phyloP scores from a whole-genome alignment of 441 rosid genomes.

The Omphalea diandra region DNA sequence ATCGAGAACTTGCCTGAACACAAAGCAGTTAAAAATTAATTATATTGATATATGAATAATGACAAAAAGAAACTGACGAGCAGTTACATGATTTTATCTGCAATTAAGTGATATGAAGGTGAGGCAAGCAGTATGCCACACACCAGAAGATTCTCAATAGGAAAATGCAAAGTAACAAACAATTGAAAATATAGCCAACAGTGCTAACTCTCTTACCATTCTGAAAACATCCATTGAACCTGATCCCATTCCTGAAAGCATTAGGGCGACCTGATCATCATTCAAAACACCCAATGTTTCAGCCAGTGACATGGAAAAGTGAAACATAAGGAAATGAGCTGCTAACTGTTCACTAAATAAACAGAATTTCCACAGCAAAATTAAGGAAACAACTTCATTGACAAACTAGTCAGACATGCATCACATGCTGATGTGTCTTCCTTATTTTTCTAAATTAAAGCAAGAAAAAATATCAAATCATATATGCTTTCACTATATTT shows the following conservation, averaged over 20 bases:
- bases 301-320: slow-evolving; percentile 6
- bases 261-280: slow-evolving; percentile 76
- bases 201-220: slow-evolving; percentile 48
- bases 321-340: background rate
- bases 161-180: background rate
- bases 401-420: no score
- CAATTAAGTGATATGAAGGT: no score
- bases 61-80: background rate
- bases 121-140: no score
- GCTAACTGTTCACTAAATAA: background rate
- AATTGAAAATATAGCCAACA: background rate
- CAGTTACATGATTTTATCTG: background rate
- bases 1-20: slow-evolving; percentile 79
- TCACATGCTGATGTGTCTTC: background rate
- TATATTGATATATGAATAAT: background rate
- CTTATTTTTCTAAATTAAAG: background rate
- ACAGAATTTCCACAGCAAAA: background rate
- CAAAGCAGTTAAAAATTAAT: slow-evolving; percentile 17
- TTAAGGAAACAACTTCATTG: no score
- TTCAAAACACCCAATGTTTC: slow-evolving; percentile 19
- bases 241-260: slow-evolving; percentile 99
- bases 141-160: no score
- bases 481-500: no score
- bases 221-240: slow-evolving; percentile 72
- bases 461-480: background rate